Conservation (phyloP, 1,139 yeast species). For the Protomyces macrosporus region DNA sequence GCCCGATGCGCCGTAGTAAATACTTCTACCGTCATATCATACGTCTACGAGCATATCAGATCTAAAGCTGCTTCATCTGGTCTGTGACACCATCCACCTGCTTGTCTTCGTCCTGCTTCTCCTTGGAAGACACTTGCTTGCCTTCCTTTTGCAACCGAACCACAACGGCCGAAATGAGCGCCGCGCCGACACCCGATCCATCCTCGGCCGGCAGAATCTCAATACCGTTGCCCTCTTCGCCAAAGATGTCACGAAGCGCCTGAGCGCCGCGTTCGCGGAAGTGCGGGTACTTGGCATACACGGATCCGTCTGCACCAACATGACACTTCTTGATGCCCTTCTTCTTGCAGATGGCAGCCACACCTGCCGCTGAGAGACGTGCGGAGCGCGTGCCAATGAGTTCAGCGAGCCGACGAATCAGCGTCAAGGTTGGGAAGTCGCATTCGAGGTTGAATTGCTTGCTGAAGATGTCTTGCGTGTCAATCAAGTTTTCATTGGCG, state of each 20-base stretch:
- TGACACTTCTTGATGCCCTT: conserved; percentile 72
- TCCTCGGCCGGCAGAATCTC: conserved; percentile 87
- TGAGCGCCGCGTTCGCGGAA: conserved; percentile 85
- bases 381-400: conserved; percentile 89
- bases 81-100: neutral
- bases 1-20: no score
- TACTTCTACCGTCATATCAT: no score
- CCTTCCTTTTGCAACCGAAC: conserved; percentile 14
- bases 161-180: conserved; percentile 73
- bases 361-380: conserved; percentile 88
- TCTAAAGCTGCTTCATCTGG: neutral
- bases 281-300: conserved; percentile 85
- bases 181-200: conserved; percentile 98
- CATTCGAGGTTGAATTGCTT: conserved; percentile 56
- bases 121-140: conserved; percentile 8
- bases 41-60: no score
- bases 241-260: conserved; percentile 84
- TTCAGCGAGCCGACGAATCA: conserved; percentile 78
- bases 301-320: conserved; percentile 97
- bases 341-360: conserved; percentile 89
- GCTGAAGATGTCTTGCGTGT: conserved; percentile 63
- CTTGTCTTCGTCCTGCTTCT: neutral
- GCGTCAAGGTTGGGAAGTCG: conserved; percentile 71
- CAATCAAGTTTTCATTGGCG: conserved; percentile 77
- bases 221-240: conserved; percentile 65